These are phyloP conservation scores for Populus tomentosa DNA, from an alignment of 441 rosid genomes.

Conservation along the genomic window DNA sequence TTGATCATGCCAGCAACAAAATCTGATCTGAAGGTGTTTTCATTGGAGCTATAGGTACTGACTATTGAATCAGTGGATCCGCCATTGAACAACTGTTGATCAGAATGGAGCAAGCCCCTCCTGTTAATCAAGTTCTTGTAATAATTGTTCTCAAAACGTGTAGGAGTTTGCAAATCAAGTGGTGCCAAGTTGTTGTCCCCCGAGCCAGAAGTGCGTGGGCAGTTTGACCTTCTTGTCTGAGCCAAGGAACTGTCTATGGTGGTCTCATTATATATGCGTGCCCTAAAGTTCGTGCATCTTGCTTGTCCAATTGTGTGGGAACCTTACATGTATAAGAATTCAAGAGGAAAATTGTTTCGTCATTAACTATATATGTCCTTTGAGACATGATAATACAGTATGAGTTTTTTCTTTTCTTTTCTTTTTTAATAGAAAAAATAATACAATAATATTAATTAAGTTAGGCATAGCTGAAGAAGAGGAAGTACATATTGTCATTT, in stretches of 20 bases:
- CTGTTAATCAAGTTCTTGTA: conserved; percentile 55
- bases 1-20: conserved; percentile 66
- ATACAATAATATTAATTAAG: neutral
- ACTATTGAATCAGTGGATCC: conserved; percentile 74
- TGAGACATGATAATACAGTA: conserved; percentile 39
- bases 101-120: conserved; percentile 77
- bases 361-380: conserved; percentile 18
- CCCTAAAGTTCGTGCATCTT: conserved; percentile 44
- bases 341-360: conserved; percentile 50
- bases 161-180: conserved; percentile 58
- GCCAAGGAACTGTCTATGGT: conserved; percentile 55
- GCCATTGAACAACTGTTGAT: conserved; percentile 60
- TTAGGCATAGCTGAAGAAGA: too few relatives aligned
- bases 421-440: conserved; percentile 16
- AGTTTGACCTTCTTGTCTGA: conserved; percentile 37
- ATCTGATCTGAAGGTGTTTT: conserved; percentile 49
- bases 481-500: too few relatives aligned
- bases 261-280: conserved; percentile 45
- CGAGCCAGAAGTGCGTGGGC: conserved; percentile 47
- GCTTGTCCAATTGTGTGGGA: conserved; percentile 63
- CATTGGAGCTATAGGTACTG: conserved; percentile 36
- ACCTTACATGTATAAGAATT: conserved; percentile 32
- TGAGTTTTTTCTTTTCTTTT: conserved; percentile 35
- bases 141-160: conserved; percentile 63
- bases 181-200: conserved; percentile 82